Evolutionary conservation across 495 filamentous ascomycete genomes (phyloP).

Genomic region (Neurospora sp.): DNA sequence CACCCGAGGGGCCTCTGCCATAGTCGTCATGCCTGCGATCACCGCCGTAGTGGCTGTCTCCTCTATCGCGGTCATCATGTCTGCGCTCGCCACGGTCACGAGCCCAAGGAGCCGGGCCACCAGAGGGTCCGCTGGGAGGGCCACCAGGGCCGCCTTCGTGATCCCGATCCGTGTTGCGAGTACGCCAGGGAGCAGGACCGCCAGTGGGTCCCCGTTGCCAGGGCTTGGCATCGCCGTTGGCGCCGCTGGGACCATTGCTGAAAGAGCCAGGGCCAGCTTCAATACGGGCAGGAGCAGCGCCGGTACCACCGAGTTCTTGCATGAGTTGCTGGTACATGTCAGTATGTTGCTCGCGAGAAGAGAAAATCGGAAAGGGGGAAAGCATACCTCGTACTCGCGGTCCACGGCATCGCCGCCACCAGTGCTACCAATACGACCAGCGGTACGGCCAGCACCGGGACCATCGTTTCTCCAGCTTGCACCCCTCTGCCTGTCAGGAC

Average conservation of each 20-base stretch:
- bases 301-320: constrained; percentile 76
- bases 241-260: constrained; percentile 29
- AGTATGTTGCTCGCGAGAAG: constrained; percentile 13
- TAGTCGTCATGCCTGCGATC: constrained; percentile 30
- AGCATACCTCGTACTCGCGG: constrained; percentile 82
- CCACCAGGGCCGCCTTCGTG: constrained; percentile 26
- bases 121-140: constrained; percentile 24
- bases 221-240: constrained; percentile 55
- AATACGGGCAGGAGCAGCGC: constrained; percentile 65
- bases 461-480: constrained; percentile 80
- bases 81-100: constrained; percentile 43
- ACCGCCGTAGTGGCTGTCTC: constrained; percentile 13
- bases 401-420: constrained; percentile 78
- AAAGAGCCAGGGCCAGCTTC: constrained; percentile 69
- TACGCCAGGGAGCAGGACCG: constrained; percentile 71
- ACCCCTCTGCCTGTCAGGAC: constrained; percentile 83
- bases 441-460: constrained; percentile 29
- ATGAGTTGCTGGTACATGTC: constrained; percentile 70
- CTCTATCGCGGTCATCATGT: constrained; percentile 18
- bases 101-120: constrained; percentile 41
- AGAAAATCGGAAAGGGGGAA: not conserved
- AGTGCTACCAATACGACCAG: constrained; percentile 51
- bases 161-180: constrained; percentile 33
- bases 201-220: constrained; percentile 90
- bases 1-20: constrained; percentile 12